These are phyloP conservation scores for Pontederia paniculata DNA, from an alignment of 176 grass and related monocot genomes.

Conservation along the genomic window DNA sequence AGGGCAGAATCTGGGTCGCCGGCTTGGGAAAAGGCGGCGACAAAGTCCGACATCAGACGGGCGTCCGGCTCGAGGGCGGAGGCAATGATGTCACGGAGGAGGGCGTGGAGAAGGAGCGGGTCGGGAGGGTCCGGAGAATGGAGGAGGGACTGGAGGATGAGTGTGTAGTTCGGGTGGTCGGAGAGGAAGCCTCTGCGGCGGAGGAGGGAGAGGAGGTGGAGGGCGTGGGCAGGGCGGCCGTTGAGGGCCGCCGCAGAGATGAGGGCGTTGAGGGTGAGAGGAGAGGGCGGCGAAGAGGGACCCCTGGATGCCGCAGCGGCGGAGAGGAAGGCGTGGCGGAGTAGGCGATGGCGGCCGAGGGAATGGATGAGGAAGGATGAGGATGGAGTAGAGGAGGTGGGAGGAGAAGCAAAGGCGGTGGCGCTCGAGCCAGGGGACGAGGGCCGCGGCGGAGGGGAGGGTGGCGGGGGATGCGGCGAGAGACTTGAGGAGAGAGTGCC, in stretches of 20 bases:
- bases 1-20: conserved; percentile 58
- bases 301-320: conserved; percentile 38
- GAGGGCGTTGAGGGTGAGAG: conserved; percentile 79
- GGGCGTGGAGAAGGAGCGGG: conserved; percentile 46
- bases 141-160: conserved; percentile 70
- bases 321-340: conserved; percentile 55
- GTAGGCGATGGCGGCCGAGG: conserved; percentile 33
- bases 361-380: conserved; percentile 64
- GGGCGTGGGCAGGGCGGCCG: conserved; percentile 55
- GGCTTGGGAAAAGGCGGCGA: conserved; percentile 61
- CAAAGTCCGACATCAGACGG: conserved; percentile 71
- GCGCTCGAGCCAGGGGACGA: conserved; percentile 70
- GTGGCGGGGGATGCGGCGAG: conserved; percentile 51
- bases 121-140: conserved; percentile 70
- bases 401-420: conserved; percentile 89
- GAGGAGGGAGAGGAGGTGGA: conserved; percentile 54
- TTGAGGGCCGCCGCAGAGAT: conserved; percentile 62
- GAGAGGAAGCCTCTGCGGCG: conserved; percentile 68
- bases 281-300: conserved; percentile 55
- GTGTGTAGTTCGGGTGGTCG: conserved; percentile 67
- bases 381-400: conserved; percentile 77
- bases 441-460: conserved; percentile 51
- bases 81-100: conserved; percentile 11
- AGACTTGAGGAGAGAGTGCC: conserved; percentile 52
- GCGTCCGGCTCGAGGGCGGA: conserved; percentile 64